Evolutionary conservation across 352 stramenopile genomes (phyloP).

Genomic region (Hyaloperonospora arabidopsidis): DNA sequence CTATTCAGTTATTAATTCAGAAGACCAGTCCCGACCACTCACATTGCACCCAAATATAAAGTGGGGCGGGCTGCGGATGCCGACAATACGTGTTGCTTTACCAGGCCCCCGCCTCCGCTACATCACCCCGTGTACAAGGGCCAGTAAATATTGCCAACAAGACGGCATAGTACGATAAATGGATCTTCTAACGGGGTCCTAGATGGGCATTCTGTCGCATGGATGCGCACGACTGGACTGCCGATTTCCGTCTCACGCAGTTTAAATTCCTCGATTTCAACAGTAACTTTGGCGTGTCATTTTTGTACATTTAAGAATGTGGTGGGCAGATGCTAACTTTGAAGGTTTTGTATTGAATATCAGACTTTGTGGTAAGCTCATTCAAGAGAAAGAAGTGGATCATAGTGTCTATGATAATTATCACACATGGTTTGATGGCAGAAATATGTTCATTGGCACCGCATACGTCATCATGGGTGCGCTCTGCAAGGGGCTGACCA

Average conservation of each 20-base stretch:
- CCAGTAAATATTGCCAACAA: slow-evolving; percentile 57
- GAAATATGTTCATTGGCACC: slow-evolving; percentile 94
- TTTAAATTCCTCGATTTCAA: slow-evolving; percentile 91
- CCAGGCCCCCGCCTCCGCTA: slow-evolving; percentile 73
- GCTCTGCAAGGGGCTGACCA: slow-evolving; percentile 89
- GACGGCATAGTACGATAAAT: slow-evolving; percentile 71
- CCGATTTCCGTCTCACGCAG: slow-evolving; percentile 93
- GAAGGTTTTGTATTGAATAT: slow-evolving; percentile 5
- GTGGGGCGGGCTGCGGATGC: slow-evolving; percentile 22
- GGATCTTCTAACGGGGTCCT: slow-evolving; percentile 82
- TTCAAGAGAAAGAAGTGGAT: slow-evolving; percentile 95
- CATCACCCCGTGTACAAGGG: slow-evolving; percentile 51
- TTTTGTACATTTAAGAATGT: slow-evolving; percentile 3
- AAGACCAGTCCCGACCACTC: no score
- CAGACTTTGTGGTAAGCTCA: slow-evolving; percentile 93
- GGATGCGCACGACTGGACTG: slow-evolving; percentile 97
- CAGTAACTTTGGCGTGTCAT: slow-evolving; percentile 47
- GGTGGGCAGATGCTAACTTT: not conserved
- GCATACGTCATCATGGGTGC: slow-evolving; percentile 93
- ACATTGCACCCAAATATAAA: no score
- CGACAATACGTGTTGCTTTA: slow-evolving; percentile 61
- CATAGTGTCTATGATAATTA: slow-evolving; percentile 94
- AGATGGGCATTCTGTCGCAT: slow-evolving; percentile 99
- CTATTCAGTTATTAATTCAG: no score
- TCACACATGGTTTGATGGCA: slow-evolving; percentile 92